phyloP scores from a whole-genome alignment of 139 green algal genomes.

The Tetradesmus lagerheimii region DNA sequence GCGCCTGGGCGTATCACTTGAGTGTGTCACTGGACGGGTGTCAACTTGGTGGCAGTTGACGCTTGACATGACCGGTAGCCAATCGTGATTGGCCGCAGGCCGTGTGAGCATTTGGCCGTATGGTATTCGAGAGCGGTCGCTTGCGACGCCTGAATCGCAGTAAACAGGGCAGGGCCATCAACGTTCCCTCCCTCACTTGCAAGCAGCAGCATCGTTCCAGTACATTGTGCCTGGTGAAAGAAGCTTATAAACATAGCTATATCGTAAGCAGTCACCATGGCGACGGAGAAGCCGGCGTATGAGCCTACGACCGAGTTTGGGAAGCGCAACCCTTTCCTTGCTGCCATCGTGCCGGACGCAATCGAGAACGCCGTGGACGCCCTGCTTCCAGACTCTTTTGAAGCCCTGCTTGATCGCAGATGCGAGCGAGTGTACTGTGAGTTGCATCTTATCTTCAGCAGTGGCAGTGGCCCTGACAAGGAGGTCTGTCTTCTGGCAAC shows the following conservation, averaged over 20 bases:
- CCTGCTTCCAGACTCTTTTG: not conserved
- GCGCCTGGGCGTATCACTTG: not conserved
- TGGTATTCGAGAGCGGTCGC: not conserved
- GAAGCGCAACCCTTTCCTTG: slow-evolving; percentile 42
- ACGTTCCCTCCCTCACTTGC: not conserved
- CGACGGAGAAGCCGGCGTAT: not conserved
- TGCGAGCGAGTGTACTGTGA: not conserved
- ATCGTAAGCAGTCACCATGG: not conserved
- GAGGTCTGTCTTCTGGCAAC: not conserved
- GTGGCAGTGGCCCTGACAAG: not conserved
- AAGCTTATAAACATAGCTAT: too few species aligned
- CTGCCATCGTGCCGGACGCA: slow-evolving; percentile 17
- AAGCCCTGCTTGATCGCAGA: not conserved
- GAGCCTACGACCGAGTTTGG: slow-evolving; percentile 20
- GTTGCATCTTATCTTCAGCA: not conserved
- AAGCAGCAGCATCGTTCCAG: not conserved
- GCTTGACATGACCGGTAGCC: not conserved
- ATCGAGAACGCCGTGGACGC: slow-evolving; percentile 39
- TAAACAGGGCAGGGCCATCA: not conserved
- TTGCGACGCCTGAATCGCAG: not conserved
- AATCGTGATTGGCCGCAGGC: not conserved
- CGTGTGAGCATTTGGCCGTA: not conserved
- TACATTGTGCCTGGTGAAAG: too few species aligned
- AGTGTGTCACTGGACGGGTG: not conserved
- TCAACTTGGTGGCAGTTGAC: not conserved